A percentile compares a stretch with the other conserved stretches of the same genome.
Evolutionary conservation across 495 filamentous ascomycete species (phyloP).

Genomic region (Tuber magnatum): DNA sequence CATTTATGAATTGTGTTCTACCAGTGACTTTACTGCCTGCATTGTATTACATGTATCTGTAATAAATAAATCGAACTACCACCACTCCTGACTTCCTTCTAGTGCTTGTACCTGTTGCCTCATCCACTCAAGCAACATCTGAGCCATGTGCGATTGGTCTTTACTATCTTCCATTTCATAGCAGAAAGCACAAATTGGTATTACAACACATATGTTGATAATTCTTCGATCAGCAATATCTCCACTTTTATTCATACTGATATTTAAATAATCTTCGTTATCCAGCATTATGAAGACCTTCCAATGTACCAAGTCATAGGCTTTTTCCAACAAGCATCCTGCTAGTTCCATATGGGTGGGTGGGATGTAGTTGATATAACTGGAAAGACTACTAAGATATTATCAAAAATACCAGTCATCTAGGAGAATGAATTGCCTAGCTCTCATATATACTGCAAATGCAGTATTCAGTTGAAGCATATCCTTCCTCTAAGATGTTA

Average conservation of each 20-base stretch:
- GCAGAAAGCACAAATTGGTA: no score
- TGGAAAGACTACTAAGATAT: not conserved
- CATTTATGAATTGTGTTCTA: not conserved
- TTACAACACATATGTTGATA: not conserved
- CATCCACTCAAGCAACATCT: not conserved
- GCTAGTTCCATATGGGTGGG: not conserved
- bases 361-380: not conserved
- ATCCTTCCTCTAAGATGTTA: no score
- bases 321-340: not conserved
- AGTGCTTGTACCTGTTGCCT: not conserved
- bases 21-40: not conserved
- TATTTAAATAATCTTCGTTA: not conserved
- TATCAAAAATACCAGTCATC: not conserved
- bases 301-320: not conserved
- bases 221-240: not conserved
- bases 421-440: not conserved
- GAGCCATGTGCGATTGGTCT: not conserved
- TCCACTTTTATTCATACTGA: not conserved
- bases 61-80: not conserved
- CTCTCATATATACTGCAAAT: no score
- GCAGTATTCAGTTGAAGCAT: no score
- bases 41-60: not conserved
- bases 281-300: not conserved
- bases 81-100: not conserved
- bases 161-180: no score